Conservation (phyloP, 768 basidiomycete species). For the Mycena rosella region DNA sequence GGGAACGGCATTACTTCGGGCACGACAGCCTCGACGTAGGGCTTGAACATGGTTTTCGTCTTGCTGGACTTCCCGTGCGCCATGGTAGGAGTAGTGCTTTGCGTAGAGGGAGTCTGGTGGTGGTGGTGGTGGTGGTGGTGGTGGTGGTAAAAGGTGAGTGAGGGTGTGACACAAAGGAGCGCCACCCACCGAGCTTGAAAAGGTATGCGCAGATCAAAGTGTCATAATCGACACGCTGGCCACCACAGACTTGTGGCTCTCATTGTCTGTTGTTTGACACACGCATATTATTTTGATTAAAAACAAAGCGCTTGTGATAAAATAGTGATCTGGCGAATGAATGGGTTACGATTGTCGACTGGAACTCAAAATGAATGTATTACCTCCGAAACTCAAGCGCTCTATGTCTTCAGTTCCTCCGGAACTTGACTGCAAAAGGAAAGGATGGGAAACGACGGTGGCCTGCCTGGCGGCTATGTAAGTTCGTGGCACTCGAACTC, state of each 20-base stretch:
- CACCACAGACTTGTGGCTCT: no score
- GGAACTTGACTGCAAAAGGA: no score
- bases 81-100: slow-evolving; percentile 1
- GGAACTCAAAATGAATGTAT: no score
- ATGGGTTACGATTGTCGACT: no score
- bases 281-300: no score
- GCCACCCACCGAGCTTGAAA: slow-evolving; percentile 1
- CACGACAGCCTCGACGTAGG: slow-evolving; percentile 8
- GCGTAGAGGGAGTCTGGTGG: not conserved
- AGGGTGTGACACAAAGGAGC: not conserved
- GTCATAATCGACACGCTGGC: not conserved
- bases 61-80: not conserved
- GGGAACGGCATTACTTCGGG: slow-evolving; percentile 28
- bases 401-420: no score
- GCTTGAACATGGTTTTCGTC: slow-evolving; percentile 15
- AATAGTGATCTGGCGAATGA: not conserved
- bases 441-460: no score
- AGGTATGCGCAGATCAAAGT: not conserved
- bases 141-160: not conserved
- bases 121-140: not conserved
- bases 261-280: no score
- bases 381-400: no score
- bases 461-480: no score
- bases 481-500: slow-evolving; percentile 2
- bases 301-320: not conserved